Base-by-base conservation (phyloP, 257 asterid species). In the Fraxinus excelsior region DNA sequence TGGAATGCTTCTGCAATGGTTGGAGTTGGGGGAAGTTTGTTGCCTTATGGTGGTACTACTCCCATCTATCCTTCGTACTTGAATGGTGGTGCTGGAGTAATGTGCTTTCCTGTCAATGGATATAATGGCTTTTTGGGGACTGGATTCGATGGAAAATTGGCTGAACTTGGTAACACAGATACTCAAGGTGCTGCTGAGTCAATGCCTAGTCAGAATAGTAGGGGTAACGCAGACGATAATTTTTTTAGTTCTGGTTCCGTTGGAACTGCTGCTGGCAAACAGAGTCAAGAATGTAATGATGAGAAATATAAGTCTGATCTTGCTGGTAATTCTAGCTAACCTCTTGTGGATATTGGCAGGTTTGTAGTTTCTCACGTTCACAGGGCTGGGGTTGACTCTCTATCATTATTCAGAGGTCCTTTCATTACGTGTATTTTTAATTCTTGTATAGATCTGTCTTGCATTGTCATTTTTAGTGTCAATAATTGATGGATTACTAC, bases 21-120 rank as follows among this genome's bases (percentile, higher is more conserved):
- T 7, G 89, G 88, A 18, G 76, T 86, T 11, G 67, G 89, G 74
- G 92, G 91, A 34, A 76, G 87, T 72, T 83, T 91, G 14, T 60
- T 83, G 60, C 88, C 91, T 49, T 90, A 84, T 62, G 86, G 85
- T 75, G 79, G 71, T 82, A 76, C 86, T 46, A 69, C 88, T 37
- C 82, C 87, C 4, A 40, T 86, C 34, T 90, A 87, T 84, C 91
- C 97, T 18, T 53, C 90, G 25, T 85, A 87, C 77, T 12, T 90
- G 72, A 90, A 87, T 79, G 92, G 91, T 66, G 87, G 84, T 0
- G 78, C 80, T 12, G 88, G 96, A 32, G 80, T 75, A 23, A 75
- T 83, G 80, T 75, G 82, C 23, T 23, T 83, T 25, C 78, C 84
- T 29, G 56, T 67, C 70, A 84, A 84, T 42, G 96, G 89, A 65